Base-by-base conservation (phyloP, 345 rosid genomes). In the Pelargonium nanum region DNA sequence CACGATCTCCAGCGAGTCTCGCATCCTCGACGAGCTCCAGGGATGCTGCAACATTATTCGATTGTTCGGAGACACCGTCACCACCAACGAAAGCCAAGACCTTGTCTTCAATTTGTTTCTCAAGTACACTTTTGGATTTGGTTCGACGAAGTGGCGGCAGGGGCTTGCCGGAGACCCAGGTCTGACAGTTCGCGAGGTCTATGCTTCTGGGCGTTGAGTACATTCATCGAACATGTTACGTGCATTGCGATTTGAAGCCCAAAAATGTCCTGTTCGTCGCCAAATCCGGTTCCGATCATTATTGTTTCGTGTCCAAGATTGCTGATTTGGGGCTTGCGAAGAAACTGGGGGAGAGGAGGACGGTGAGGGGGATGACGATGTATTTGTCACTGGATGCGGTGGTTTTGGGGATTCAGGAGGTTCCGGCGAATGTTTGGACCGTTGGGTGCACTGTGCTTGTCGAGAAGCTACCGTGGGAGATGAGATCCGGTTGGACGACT, bases 201-300 rank as follows among this genome's bases (percentile, higher is more conserved):
- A 21, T 63, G 22, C 30, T 63, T 9, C 17, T 10, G 24, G 67
- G 67, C 4, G 21, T 63, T 15, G 40, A 54, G 21, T 34, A 53
- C 44, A 56, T 63, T 9, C 67, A 63, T 21, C 2, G 13, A 4
- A 2, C 2, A 1, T 59, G 66, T 17, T 34, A 21, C 45, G 59
- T 40, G 26, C 59, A 63, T 32, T 63, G 66, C 19, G 66, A 63
- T 34, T 53, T 63, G 15, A 63, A 63, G 58, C 67, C 67, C 3
- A 5, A n/a, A n/a, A 63, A 63, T 8, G 56, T 63, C 24, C 45
- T 63, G 24, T 30, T 63, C 0, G 59, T 40, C 8, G 53, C 59
- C 40, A 40, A 26, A 20, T 8, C 26, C n/a, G 52, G 32, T 1
- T 19, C 6, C 0, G 8, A 44, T 16, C 2, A 6, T 1, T 30